Evolutionary conservation across 2,329 filamentous ascomycete genomes (phyloP).

Genomic region (Sordariomycetes sp.): DNA sequence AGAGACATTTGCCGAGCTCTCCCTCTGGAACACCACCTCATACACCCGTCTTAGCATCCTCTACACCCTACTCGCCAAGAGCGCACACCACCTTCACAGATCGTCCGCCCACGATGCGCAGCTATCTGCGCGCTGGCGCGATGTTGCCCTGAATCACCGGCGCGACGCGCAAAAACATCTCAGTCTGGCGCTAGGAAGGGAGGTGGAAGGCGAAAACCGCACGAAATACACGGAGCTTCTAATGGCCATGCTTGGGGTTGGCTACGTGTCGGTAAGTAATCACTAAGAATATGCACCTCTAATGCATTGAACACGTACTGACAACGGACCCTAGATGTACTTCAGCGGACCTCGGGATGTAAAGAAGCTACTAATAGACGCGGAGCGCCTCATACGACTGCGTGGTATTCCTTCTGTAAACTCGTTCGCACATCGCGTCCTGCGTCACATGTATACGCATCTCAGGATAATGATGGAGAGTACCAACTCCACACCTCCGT

Average conservation of each 20-base stretch:
- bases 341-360: constrained; percentile 1
- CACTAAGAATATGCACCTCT: not conserved
- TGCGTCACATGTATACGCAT: constrained; percentile 33
- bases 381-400: constrained; percentile 26
- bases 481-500: constrained; percentile 8
- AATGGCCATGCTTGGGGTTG: constrained; percentile 24
- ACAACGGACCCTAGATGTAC: not conserved
- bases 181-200: constrained; percentile 18
- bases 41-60: constrained; percentile 23
- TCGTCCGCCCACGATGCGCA: not conserved
- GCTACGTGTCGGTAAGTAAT: constrained; percentile 10
- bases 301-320: not conserved
- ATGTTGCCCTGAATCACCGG: constrained; percentile 15
- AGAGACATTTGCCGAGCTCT: constrained; percentile 24
- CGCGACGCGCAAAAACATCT: constrained; percentile 16
- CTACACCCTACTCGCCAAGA: constrained; percentile 24
- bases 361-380: constrained; percentile 18
- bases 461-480: constrained; percentile 29
- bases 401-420: constrained; percentile 21
- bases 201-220: constrained; percentile 16
- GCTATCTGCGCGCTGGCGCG: constrained; percentile 12
- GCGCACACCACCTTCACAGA: constrained; percentile 23
- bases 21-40: constrained; percentile 22
- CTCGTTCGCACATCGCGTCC: constrained; percentile 23
- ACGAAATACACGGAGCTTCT: constrained; percentile 28